Percentiles rank a stretch among this genome's conserved stretches.
Conservation (phyloP, 2,329 filamentous ascomycete genomes). For the Dendryphion nanum region DNA sequence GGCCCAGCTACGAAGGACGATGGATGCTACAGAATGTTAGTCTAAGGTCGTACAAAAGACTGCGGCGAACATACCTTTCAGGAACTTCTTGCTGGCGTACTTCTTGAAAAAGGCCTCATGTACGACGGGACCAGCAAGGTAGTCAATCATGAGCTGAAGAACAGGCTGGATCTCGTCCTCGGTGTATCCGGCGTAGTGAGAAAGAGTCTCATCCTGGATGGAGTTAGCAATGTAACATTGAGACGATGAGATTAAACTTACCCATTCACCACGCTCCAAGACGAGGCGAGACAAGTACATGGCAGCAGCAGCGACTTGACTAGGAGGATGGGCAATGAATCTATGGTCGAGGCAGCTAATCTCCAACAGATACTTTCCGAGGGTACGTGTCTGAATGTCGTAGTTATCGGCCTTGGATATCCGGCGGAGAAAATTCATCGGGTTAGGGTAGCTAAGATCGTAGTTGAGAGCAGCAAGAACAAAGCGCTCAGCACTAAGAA, state of each 20-base stretch:
- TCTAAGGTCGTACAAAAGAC: neutral
- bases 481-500: constrained; percentile 94
- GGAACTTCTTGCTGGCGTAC: constrained; percentile 98
- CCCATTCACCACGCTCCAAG: constrained; percentile 87
- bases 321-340: constrained; percentile 86
- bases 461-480: constrained; percentile 90
- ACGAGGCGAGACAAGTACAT: constrained; percentile 95
- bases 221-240: constrained; percentile 8
- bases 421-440: constrained; percentile 98
- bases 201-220: constrained; percentile 72
- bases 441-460: constrained; percentile 97
- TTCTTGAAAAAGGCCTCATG: constrained; percentile 99
- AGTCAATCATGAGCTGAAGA: constrained; percentile 93
- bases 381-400: constrained; percentile 93
- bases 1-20: constrained; percentile 88
- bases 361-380: constrained; percentile 97
- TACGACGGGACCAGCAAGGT: constrained; percentile 82
- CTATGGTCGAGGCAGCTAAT: constrained; percentile 94
- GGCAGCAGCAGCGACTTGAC: constrained; percentile 83
- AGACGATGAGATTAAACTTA: constrained; percentile 47
- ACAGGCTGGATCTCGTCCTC: constrained; percentile 93
- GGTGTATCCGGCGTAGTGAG: constrained; percentile 89
- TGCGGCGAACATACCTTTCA: constrained; percentile 70
- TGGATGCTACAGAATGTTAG: constrained; percentile 64
- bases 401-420: constrained; percentile 99